Evolutionary conservation across 495 filamentous ascomycete species (phyloP).

Genomic region (Hypoxylon rickii): DNA sequence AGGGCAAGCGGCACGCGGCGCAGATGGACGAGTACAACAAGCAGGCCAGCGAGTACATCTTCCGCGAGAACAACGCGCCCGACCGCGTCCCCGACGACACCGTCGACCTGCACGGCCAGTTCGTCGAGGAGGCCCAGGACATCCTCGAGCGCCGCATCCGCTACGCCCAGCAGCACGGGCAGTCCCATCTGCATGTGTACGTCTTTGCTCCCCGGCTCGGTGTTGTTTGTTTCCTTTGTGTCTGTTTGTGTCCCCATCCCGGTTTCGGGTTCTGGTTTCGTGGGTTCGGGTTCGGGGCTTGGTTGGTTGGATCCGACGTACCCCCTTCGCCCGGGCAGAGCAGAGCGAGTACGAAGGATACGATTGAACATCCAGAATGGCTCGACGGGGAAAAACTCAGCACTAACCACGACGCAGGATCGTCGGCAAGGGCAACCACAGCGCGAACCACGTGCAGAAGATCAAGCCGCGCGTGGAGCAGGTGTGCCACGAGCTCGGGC

Average conservation of each 20-base stretch:
- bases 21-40: slow-evolving; percentile 82
- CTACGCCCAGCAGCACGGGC: slow-evolving; percentile 69
- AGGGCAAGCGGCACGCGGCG: slow-evolving; percentile 80
- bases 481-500: slow-evolving; percentile 77
- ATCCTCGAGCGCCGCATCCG: slow-evolving; percentile 83
- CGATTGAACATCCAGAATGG: background rate
- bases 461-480: slow-evolving; percentile 90
- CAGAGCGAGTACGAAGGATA: background rate
- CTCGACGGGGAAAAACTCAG: too few species aligned
- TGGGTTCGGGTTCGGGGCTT: too few species aligned
- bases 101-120: slow-evolving; percentile 93
- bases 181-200: slow-evolving; percentile 67
- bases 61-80: slow-evolving; percentile 84
- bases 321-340: too few species aligned
- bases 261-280: too few species aligned
- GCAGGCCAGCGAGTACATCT: slow-evolving; percentile 91
- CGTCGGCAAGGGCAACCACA: slow-evolving; percentile 94
- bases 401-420: slow-evolving; percentile 54
- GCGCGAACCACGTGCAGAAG: slow-evolving; percentile 76
- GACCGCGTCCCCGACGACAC: slow-evolving; percentile 74
- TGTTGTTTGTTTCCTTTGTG: background rate
- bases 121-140: slow-evolving; percentile 89
- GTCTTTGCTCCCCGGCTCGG: slow-evolving; percentile 61
- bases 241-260: background rate
- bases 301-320: too few species aligned